Base-by-base conservation (phyloP, 352 stramenopile genomes). In the Phytophthora citricola region DNA sequence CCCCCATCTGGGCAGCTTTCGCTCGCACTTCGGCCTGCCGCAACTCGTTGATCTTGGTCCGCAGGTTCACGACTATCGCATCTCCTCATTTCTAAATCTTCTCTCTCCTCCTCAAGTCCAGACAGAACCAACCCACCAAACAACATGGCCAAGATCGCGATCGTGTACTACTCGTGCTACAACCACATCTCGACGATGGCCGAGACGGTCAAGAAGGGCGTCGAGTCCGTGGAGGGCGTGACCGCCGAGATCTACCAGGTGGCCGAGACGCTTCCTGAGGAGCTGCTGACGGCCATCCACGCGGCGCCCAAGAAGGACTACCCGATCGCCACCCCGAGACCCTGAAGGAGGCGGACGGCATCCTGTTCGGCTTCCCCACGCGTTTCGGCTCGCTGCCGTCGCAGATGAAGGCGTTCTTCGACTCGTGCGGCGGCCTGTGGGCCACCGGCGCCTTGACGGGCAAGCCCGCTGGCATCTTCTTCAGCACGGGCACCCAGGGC, bases 101-200 rank as follows among this genome's bases (percentile, higher is more conserved):
- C 64, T 10, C 41, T 64, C 8, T 17, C 29, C 12, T 14, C 10
- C 45, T 62, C 63, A 66, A 66, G 51, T 43, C 8, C 39, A 39
- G 11, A 24, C 24, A 15, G 36, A 43, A 17, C 52, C 27, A 61
- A 12, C 32, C 29, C 36, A 38, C 36, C 47, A 40, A 34, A 3
- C 29, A 65, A 24, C 64, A 72, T 72, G 64, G 29, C 58, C 50
- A 72, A 68, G 50, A 68, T 72, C 58, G 64, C 64, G 38, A 68
- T 72, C 51, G 43, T 72, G 50, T 72, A 72, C 58, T 72, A 72
- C 64, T 72, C 64, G 50, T 68, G 57, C 38, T 72, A 72, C 58
- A 39, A 39, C 51, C 64, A 72, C 64, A 27, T 72, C 44, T 34
- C 58, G 17, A 63, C 41, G 50, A 27, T 72, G 5, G 64, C 64